Conservation (phyloP, 176 grass and related monocot species). For the Dendrocalamus sinicus region DNA sequence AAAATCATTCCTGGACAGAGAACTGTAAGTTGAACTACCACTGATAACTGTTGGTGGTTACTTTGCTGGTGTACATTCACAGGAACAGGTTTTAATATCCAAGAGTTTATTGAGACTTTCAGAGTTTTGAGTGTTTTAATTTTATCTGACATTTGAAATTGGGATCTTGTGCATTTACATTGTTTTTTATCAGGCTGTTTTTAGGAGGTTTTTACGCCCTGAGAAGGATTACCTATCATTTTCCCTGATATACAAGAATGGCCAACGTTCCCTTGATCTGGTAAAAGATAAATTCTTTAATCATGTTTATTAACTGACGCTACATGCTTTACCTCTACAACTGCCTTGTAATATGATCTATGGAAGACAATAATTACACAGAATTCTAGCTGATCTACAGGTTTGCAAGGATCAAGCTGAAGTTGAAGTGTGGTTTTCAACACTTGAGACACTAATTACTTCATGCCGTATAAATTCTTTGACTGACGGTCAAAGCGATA, state of each 20-base stretch:
- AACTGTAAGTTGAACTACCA: conserved; percentile 71
- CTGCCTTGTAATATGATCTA: conserved; percentile 27
- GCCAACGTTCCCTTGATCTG: conserved; percentile 94
- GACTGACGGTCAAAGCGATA: conserved; percentile 59
- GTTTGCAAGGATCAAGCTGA: conserved; percentile 99
- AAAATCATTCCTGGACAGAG: conserved; percentile 91
- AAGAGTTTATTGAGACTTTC: background rate
- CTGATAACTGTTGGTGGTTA: conserved; percentile 19
- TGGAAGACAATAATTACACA: background rate
- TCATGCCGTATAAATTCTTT: conserved; percentile 49
- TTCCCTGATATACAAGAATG: conserved; percentile 91
- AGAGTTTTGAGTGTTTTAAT: background rate
- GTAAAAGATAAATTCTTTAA: conserved; percentile 55
- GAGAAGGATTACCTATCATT: conserved; percentile 99
- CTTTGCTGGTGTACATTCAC: conserved; percentile 11
- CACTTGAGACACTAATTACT: conserved; percentile 67
- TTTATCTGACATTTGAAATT: conserved; percentile 29
- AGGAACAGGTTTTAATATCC: conserved; percentile 4
- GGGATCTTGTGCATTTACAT: conserved; percentile 30
- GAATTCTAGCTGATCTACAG: conserved; percentile 46
- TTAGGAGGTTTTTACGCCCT: conserved; percentile 79
- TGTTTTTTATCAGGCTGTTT: conserved; percentile 67
- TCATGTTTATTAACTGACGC: conserved; percentile 7
- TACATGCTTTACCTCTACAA: conserved; percentile 37
- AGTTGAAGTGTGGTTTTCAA: conserved; percentile 87